Base-by-base conservation (phyloP, 2,329 filamentous ascomycete genomes). In the Epichloe amarillans region DNA sequence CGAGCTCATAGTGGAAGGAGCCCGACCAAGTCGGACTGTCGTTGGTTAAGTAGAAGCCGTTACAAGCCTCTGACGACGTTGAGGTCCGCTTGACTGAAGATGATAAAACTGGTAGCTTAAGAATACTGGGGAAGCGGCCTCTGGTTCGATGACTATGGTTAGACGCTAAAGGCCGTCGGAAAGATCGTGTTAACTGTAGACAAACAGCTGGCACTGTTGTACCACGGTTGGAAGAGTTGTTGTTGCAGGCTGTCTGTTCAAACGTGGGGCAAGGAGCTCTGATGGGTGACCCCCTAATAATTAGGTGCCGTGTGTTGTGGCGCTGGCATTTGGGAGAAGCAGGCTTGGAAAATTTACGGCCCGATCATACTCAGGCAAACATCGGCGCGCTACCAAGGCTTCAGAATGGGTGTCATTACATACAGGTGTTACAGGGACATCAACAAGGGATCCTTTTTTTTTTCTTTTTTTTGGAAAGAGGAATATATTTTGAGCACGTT, bases 1-100 rank as follows among this genome's bases (percentile, higher is more conserved):
- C 48, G 67, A 70, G 63, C 67, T 70, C 67, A 70, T 70, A 58
- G 61, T 67, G 19, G 56, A 50, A 37, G 23, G 39, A 7, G 2
- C 35, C 48, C 23, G 14, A 33, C n/a, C 21, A 11, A 50, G 3
- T 17, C 30, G 36, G 30, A 21, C 12, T 12, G 41, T 44, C 23
- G 35, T 39, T 23, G 19, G n/a, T 50, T 15, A 33, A 12, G 48
- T n/a, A 36, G 33, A 46, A 36, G 26, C n/a, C 26, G n/a, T 17
- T 5, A 15, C 30, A 46, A 37, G 33, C 33, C 33, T 36, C n/a
- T 17, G 44, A 21, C 33, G 30, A 15, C 26, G 21, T 36, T 35
- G 15, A 33, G 30, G 14, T 14, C 23, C 23, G 21, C 42, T 21
- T 26, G 26, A 17, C 19, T 19, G 21, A 42, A 42, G 7, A 3